Evolutionary conservation across 495 filamentous ascomycete species (phyloP), one percentile per base, ranked within the genome.

Genomic region (Neurospora sublineolata): DNA sequence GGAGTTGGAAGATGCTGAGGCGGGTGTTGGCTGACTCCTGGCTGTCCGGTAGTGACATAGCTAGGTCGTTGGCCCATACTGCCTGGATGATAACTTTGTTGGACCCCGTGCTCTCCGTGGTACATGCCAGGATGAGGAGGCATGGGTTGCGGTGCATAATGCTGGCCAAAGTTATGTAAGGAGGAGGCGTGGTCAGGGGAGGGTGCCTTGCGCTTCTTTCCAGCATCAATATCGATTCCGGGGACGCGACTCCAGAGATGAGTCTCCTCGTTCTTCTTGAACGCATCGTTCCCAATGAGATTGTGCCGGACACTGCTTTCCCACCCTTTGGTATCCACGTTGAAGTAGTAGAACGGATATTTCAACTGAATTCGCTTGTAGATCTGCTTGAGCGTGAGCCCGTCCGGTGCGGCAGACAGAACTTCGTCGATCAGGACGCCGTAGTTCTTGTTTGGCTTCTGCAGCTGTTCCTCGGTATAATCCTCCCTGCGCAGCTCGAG

Each of bases 281-380:
- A 99, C 30, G 93, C 90, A 68, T 89, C 86, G 76, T 97, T 92
- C 70, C 95, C 93, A 40, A 93, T 92, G 36, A 99, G 86, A 72
- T 99, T 99, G 80, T 99, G 95, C 5, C 95, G 90, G 27, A 99
- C 93, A 82, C 93, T 97, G 74, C 94, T 97, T 77, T 97, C 94
- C 95, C 95, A 99, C 16, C 95, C 95, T 74, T 89, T 91, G 7
- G 93, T 94, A 44, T 85, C 84, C 37, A 89, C 89, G 70, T 87
- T 88, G 80, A 97, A 92, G 72, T 92, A 92, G 80, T 92, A 99
- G 80, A 88, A 97, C 1, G 95, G 96, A 76, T 96, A 97, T 76
- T 91, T 92, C 76, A 90, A 82, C 80, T 93, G 90, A 72, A 99
- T 92, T 36, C 91, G 88, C 74, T 92, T 90, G 79, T 99, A 99